Conservation (phyloP, 371 early-diverging fungal species). For the Mortierella sp. region DNA sequence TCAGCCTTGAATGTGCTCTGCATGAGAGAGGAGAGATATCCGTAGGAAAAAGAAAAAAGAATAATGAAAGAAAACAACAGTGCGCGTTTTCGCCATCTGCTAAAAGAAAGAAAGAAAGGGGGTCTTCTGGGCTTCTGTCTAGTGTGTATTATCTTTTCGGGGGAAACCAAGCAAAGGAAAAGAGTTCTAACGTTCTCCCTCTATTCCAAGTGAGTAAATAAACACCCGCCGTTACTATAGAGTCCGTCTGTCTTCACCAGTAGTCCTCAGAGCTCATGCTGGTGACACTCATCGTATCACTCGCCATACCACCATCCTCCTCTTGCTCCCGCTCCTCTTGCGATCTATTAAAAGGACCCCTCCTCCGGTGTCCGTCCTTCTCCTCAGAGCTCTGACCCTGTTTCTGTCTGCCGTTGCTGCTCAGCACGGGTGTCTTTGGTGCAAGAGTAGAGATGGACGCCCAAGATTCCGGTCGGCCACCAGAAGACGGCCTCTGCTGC, state of each 20-base stretch:
- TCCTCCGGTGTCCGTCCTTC: not conserved
- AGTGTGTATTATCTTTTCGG: not conserved
- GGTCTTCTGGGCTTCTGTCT: not conserved
- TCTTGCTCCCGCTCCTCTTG: conserved; percentile 4
- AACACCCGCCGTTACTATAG: no score
- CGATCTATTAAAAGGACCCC: not conserved
- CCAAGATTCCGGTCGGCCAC: conserved; percentile 25
- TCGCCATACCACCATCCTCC: conserved; percentile 36
- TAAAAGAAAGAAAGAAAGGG: not conserved
- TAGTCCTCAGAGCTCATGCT: conserved; percentile 57
- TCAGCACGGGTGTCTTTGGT: not conserved
- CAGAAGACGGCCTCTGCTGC: not conserved
- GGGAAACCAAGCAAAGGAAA: no score
- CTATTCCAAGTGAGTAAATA: not conserved
- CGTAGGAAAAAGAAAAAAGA: not conserved
- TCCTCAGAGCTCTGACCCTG: not conserved
- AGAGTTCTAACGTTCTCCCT: not conserved
- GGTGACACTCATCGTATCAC: conserved; percentile 43
- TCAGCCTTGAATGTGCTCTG: no score
- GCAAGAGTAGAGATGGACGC: conserved; percentile 20
- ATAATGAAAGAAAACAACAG: no score
- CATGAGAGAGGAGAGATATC: not conserved
- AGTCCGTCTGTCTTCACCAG: conserved; percentile 46
- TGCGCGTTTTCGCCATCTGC: not conserved
- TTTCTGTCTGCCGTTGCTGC: not conserved